Evolutionary conservation across 306 rosid species (phyloP).

Genomic region (Quercus wislizeni): DNA sequence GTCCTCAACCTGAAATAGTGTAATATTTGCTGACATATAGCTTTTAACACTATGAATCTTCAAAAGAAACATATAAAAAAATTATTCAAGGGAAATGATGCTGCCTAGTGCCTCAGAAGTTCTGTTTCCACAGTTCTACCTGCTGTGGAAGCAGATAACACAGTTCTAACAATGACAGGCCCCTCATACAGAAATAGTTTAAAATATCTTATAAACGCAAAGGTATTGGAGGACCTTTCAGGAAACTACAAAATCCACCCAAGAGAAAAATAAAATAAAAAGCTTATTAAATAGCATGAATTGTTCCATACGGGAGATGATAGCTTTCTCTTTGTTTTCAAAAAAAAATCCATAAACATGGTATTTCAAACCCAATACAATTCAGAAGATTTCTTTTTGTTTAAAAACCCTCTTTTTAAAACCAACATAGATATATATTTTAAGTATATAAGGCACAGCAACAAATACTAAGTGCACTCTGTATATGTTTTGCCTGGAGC

Average conservation of each 20-base stretch:
- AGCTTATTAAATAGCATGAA: not conserved
- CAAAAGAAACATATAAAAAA: slow-evolving; percentile 5
- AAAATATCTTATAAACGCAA: not conserved
- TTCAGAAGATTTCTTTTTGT: not conserved
- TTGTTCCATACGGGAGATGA: not conserved
- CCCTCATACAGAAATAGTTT: not conserved
- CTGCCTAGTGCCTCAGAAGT: not conserved
- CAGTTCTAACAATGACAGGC: not conserved
- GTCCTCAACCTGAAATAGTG: slow-evolving; percentile 53
- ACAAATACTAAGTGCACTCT: not conserved
- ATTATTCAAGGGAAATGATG: not conserved
- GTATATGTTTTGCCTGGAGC: not conserved
- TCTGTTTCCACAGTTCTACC: not conserved
- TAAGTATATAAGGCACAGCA: not conserved
- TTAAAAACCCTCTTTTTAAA: not conserved
- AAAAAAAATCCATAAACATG: not conserved
- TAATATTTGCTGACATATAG: slow-evolving; percentile 3
- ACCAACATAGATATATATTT: not conserved
- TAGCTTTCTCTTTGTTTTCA: not conserved
- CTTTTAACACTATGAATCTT: not conserved
- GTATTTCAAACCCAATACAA: not conserved
- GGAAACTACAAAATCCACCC: not conserved
- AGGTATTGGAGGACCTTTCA: not conserved
- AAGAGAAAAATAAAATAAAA: not conserved
- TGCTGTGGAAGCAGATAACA: not conserved